Evolutionary conservation across 1,284 basidiomycete species (phyloP).

Genomic region (Marasmius tenuissimus): DNA sequence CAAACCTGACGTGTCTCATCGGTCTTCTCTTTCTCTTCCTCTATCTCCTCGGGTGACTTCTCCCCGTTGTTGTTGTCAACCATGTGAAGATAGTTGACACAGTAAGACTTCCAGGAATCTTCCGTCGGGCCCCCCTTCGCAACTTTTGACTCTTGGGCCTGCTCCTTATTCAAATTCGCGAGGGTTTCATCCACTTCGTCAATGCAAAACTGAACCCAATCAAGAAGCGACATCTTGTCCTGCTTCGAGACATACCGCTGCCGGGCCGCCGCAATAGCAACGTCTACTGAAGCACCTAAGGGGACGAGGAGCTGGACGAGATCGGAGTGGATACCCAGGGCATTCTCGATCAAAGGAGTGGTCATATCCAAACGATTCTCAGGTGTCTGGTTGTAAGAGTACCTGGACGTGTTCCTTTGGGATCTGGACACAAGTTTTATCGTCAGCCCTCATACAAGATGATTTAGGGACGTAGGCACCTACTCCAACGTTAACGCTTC

Average conservation of each 20-base stretch:
- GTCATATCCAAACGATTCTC: slow-evolving; percentile 26
- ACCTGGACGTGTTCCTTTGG: slow-evolving; percentile 35
- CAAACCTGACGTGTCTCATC: not conserved
- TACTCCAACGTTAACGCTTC: slow-evolving; percentile 20
- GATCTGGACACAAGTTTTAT: not conserved
- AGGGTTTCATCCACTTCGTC: slow-evolving; percentile 22
- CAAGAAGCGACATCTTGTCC: slow-evolving; percentile 32
- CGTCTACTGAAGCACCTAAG: slow-evolving; percentile 41
- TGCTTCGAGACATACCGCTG: slow-evolving; percentile 17
- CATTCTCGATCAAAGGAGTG: slow-evolving; percentile 41
- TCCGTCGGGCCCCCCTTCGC: slow-evolving; percentile 13
- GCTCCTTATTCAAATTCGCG: slow-evolving; percentile 11
- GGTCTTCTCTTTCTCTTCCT: slow-evolving; percentile 5
- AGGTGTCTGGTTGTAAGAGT: slow-evolving; percentile 27
- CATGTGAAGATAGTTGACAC: not conserved
- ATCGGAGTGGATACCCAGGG: slow-evolving; percentile 39
- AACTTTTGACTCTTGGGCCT: slow-evolving; percentile 24
- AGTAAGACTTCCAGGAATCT: not conserved
- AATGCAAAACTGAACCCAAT: slow-evolving; percentile 40
- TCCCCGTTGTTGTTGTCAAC: not conserved
- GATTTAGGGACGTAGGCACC: slow-evolving; percentile 10
- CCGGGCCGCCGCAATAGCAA: slow-evolving; percentile 27
- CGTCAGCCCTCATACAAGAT: not conserved
- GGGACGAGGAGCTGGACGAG: slow-evolving; percentile 41
- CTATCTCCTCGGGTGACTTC: slow-evolving; percentile 8